Evolutionary conservation across 2,329 filamentous ascomycete genomes (phyloP), one percentile per base, ranked within the genome.

Genomic region (Trichoderma sp.): DNA sequence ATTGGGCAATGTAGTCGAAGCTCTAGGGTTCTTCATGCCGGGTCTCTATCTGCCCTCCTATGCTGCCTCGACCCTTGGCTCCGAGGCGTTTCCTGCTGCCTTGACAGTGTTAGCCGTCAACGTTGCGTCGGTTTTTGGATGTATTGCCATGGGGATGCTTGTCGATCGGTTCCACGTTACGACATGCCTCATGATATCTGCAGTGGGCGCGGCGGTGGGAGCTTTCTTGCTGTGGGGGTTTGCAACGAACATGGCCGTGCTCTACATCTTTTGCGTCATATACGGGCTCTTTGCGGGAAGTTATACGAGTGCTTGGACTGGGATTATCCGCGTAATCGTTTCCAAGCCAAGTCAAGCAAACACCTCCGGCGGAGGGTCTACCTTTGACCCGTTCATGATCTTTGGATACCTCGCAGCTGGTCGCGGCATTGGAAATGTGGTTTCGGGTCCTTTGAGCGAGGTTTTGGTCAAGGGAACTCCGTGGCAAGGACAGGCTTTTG

Each of bases 281-380:
- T 91, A 87, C 74, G 89, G 88, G 0, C 82, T 89, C 72, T 90
- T 89, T 67, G 87, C 88, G 0, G 86, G 87, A 6, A 85, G 85
- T 0, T 91, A 87, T 24, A 84, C 85, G 2, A 40, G 37, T 40
- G 85, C 86, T 0, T 91, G 88, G 87, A 82, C 83, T 1, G 85
- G 85, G 0, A 79, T 86, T 69, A 83, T 83, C 80, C 77, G 72
- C 56, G 79, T 82, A 43, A 73, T 84, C 4, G 72, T 76, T 6
- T 67, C 68, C 19, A 67, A 37, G 31, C 59, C 35, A 52, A 37
- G 69, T 70, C 63, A 62, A 49, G 13, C 40, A 37, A 58, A 19
- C 8, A 66, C 21, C 31, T 21, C n/a, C 52, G 73, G 70, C n/a
- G 62, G 40, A 16, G 52, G 68, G 10, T 73, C 70, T 24, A 67